These are phyloP conservation scores for Adansonia madagascariensis DNA, from an alignment of 441 rosid genomes.

Conservation along the genomic window DNA sequence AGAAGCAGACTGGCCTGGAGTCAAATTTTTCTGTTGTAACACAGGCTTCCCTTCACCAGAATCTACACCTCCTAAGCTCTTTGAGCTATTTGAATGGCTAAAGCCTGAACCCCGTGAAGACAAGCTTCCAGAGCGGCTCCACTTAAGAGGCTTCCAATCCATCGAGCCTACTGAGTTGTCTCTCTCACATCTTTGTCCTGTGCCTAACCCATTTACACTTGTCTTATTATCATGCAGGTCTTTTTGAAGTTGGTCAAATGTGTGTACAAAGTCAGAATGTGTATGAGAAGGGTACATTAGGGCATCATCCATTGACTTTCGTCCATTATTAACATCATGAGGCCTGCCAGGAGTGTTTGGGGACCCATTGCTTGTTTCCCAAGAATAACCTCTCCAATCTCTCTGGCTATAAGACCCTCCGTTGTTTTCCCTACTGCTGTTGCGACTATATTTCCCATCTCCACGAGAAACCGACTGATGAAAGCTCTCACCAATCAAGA, in stretches of 20 bases:
- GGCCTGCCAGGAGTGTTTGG: slow-evolving; percentile 49
- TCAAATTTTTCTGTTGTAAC: slow-evolving; percentile 48
- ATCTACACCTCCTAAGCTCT: slow-evolving; percentile 67
- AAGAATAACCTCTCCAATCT: slow-evolving; percentile 71
- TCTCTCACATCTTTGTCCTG: slow-evolving; percentile 53
- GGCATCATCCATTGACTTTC: slow-evolving; percentile 67
- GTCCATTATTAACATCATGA: slow-evolving; percentile 56
- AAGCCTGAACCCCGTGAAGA: slow-evolving; percentile 90
- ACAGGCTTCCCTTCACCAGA: slow-evolving; percentile 67
- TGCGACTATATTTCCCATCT: slow-evolving; percentile 74
- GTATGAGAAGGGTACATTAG: slow-evolving; percentile 45
- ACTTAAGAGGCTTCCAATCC: slow-evolving; percentile 79
- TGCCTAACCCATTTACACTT: slow-evolving; percentile 45
- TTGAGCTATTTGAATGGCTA: slow-evolving; percentile 91
- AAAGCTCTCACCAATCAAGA: slow-evolving; percentile 62
- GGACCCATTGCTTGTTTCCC: slow-evolving; percentile 72
- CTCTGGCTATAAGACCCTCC: slow-evolving; percentile 66
- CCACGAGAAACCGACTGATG: slow-evolving; percentile 59
- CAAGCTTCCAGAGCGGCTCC: slow-evolving; percentile 86
- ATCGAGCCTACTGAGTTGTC: slow-evolving; percentile 59
- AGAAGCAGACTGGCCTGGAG: slow-evolving; percentile 60
- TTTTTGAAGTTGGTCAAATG: slow-evolving; percentile 58
- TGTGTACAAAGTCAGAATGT: slow-evolving; percentile 51
- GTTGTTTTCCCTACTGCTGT: slow-evolving; percentile 49
- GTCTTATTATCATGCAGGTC: slow-evolving; percentile 56